Percentiles rank a stretch among this genome's conserved stretches.
Conservation (phyloP, 306 rosid species). For the Vigna trinervia region DNA sequence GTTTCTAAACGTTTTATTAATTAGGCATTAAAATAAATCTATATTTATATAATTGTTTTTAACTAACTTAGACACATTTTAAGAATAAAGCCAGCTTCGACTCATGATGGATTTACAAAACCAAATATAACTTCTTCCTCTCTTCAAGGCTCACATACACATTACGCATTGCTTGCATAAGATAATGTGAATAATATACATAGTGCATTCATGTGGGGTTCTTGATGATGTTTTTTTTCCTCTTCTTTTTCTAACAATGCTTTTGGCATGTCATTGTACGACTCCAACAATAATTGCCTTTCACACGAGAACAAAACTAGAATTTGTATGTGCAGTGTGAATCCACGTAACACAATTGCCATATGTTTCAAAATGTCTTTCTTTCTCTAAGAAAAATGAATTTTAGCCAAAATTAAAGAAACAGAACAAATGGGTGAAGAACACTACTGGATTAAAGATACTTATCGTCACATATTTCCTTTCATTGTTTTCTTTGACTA, state of each 20-base stretch:
- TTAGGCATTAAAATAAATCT: too few species aligned
- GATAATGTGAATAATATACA: neutral
- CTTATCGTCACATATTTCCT: neutral
- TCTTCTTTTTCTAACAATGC: neutral
- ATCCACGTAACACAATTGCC: neutral
- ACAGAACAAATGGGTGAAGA: neutral
- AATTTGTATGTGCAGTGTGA: neutral
- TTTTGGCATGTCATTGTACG: neutral
- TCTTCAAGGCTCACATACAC: neutral
- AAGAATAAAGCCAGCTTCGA: too few species aligned
- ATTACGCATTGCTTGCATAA: conserved; percentile 40
- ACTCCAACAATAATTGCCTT: neutral
- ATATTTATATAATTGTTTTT: too few species aligned
- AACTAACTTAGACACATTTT: too few species aligned
- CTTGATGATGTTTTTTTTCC: too few species aligned
- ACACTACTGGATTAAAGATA: neutral
- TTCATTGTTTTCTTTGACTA: neutral
- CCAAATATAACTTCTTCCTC: neutral
- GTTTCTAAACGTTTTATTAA: too few species aligned
- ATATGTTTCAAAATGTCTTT: neutral
- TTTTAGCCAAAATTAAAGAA: neutral
- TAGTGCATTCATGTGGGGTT: too few species aligned
- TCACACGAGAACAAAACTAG: neutral
- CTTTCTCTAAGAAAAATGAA: too few species aligned
- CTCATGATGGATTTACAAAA: too few species aligned